A percentile compares a stretch with the other conserved stretches of the same genome.
phyloP scores from a whole-genome alignment of 148 eudicot species.

The Rhododendron vialii region DNA sequence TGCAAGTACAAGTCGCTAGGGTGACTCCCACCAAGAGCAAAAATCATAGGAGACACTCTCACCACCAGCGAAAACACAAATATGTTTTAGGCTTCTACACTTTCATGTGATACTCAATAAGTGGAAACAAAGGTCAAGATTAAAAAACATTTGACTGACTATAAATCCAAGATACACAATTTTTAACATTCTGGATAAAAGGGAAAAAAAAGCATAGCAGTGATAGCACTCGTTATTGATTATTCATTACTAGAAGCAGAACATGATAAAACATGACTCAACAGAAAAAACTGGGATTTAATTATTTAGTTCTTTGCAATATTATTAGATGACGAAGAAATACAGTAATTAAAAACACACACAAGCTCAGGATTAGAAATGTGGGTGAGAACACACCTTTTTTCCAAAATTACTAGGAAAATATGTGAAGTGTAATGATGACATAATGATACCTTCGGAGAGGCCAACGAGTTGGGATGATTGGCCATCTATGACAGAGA shows the following conservation, averaged over 20 bases:
- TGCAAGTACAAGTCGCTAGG: background rate
- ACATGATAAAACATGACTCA: background rate
- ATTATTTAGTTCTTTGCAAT: background rate
- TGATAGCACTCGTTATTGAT: background rate
- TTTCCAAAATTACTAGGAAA: background rate
- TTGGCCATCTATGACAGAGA: background rate
- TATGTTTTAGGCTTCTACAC: background rate
- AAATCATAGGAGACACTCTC: background rate
- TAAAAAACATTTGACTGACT: background rate
- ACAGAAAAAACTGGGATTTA: background rate
- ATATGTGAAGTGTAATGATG: background rate
- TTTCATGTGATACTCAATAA: background rate
- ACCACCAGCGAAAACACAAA: background rate
- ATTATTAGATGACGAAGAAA: background rate
- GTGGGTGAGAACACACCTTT: background rate
- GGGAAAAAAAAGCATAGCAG: background rate
- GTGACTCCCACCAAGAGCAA: background rate
- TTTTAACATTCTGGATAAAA: background rate
- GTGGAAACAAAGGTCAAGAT: background rate
- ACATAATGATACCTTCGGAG: background rate
- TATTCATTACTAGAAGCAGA: background rate
- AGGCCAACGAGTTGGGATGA: background rate
- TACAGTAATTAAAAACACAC: background rate
- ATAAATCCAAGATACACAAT: background rate
- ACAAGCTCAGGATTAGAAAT: background rate